Base-by-base conservation (phyloP, 805 yeast genomes). In the Myxozyma nipponensis region DNA sequence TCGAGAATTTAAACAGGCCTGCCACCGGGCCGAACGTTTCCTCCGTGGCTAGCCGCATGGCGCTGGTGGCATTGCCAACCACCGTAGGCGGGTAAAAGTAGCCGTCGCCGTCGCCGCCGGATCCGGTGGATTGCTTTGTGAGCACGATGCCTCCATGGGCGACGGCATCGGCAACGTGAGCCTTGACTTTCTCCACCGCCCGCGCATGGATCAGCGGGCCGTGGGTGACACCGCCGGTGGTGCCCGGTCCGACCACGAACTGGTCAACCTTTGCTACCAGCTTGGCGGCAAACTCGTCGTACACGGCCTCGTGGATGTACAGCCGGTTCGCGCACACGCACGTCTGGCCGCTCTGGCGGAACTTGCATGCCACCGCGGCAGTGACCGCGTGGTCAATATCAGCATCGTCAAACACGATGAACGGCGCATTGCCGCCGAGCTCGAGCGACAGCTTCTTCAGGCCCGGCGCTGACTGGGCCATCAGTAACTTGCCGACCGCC, bases 21-120 rank as follows among this genome's bases (percentile, higher is more conserved):
- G 86, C 86, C 17, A 86, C 72, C 2, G 95, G 95, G 1, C 93
- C 95, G 65, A 86, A 86, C 1, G 90, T 84, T 66, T 86, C 95
- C 59, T 84, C 89, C n/a, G 66, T 58, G 58, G 76, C 72, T 30
- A 85, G 77, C 38, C 65, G 56, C 79, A 85, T 84, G 19, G 72
- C 73, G 2, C 70, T 64, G 43, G 81, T 77, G 42, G 80, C 84
- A 52, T 78, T 77, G n/a, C 77, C 72, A 45, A 86, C 64, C 13
- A 86, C 73, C 0, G 95, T 86, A 49, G 86, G 81, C 24, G 79
- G 82, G 62, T 75, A 86, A 72, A 81, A 86, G 34, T 35, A 51
- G 62, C 72, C 72, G 39, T 75, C 77, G 3, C 91, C 91, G 24
- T 50, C 40, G 13, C 46, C 47, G 17, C 84, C 60, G 23, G 77